Conservation (phyloP, 139 green algal species). For the Micromonas pusilla region DNA sequence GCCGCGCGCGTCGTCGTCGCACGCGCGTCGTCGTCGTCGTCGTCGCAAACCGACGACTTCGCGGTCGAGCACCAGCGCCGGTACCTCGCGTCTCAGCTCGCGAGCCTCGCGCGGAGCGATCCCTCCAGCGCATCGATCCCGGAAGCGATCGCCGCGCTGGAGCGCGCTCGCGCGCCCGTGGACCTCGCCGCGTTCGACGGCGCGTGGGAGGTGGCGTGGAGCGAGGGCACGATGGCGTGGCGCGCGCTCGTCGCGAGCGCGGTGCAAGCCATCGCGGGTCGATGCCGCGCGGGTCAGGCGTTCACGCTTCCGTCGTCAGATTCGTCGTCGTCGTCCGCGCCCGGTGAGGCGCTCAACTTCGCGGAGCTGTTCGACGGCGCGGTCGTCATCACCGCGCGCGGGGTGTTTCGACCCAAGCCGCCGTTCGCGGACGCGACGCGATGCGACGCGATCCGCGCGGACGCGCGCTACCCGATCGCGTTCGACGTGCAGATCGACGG, state of each 20-base stretch:
- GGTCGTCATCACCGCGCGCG: not conserved
- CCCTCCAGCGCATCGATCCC: too few species aligned
- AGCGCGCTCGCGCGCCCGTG: not conserved
- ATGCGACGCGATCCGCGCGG: not conserved
- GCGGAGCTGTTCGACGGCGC: slow-evolving; percentile 11
- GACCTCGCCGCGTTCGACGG: not conserved
- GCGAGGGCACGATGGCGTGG: slow-evolving; percentile 16
- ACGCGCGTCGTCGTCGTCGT: not conserved
- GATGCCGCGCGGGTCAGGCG: not conserved
- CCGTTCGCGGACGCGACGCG: not conserved
- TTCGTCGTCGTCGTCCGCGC: too few species aligned
- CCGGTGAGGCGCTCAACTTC: slow-evolving; percentile 5
- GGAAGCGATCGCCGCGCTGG: not conserved
- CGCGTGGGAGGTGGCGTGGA: slow-evolving; percentile 2
- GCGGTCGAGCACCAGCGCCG: too few species aligned
- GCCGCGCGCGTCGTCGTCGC: not conserved
- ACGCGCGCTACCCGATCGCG: not conserved
- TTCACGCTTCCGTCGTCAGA: too few species aligned
- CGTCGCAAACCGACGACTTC: not conserved
- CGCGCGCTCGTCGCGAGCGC: not conserved
- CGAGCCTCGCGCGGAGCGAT: not conserved
- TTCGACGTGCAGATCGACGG: slow-evolving; percentile 5
- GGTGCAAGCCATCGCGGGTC: slow-evolving; percentile 1
- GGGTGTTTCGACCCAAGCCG: not conserved
- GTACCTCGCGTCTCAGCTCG: not conserved